A percentile compares a stretch with the other conserved stretches of the same genome.
phyloP scores from a whole-genome alignment of 345 rosid genomes.

The Capsella bursapastoris region DNA sequence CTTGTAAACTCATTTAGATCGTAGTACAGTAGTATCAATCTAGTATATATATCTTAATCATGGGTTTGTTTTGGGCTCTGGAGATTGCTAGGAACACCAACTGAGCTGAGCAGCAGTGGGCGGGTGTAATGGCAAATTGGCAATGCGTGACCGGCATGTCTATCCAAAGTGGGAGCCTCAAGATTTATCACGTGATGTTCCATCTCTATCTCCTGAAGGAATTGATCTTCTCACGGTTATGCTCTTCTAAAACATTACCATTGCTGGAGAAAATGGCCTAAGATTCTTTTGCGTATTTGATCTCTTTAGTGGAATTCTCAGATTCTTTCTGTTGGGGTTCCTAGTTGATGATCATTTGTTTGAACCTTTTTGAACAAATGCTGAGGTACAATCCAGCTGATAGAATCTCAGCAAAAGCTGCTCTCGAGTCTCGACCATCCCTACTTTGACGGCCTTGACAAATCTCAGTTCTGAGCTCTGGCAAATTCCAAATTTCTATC shows the following conservation, averaged over 20 bases:
- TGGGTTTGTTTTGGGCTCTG: constrained; percentile 6
- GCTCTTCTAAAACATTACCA: not conserved
- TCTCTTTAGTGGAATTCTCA: constrained; percentile 2
- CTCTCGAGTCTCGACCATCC: constrained; percentile 91
- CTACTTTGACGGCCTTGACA: constrained; percentile 90
- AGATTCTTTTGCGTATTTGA: not conserved
- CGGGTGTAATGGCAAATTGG: constrained; percentile 36
- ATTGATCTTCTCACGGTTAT: constrained; percentile 87
- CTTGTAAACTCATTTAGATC: not conserved
- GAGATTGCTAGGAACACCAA: constrained; percentile 55
- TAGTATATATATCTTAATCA: not conserved
- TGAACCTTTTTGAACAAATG: constrained; percentile 64
- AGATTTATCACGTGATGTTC: constrained; percentile 72
- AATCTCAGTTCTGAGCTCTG: constrained; percentile 75
- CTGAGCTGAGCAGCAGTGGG: constrained; percentile 43
- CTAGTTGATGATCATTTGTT: constrained; percentile 1
- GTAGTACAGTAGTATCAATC: not conserved
- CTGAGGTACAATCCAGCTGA: constrained; percentile 82
- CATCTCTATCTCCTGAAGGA: constrained; percentile 76
- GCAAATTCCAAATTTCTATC: not conserved
- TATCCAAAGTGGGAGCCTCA: constrained; percentile 95
- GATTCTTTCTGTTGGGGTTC: not conserved
- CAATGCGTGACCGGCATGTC: constrained; percentile 81
- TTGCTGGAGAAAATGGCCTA: not conserved
- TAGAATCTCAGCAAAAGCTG: constrained; percentile 84